These are phyloP conservation scores for Catenaria anguillulae DNA, from an alignment of 371 early-diverging fungal genomes.

Conservation along the genomic window DNA sequence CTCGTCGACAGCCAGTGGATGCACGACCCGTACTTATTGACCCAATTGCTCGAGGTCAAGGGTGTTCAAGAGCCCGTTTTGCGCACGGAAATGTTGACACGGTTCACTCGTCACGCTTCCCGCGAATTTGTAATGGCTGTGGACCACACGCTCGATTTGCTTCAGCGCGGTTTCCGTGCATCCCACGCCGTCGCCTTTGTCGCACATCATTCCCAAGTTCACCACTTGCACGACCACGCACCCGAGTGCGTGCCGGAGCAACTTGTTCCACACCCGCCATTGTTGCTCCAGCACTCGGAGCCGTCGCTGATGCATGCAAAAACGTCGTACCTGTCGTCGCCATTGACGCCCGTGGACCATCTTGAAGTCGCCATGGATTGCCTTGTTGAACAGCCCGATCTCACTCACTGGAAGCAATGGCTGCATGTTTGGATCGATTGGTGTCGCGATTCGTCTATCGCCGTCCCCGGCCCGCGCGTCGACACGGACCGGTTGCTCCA, in stretches of 20 bases:
- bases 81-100: background rate
- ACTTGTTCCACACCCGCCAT: background rate
- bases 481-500: conserved; percentile 14
- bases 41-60: background rate
- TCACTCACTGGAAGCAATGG: conserved; percentile 29
- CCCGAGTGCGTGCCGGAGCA: background rate
- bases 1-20: conserved; percentile 6
- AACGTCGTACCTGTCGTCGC: conserved; percentile 8
- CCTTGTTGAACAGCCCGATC: conserved; percentile 34
- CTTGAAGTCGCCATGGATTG: conserved; percentile 24
- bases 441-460: conserved; percentile 10
- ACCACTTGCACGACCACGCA: background rate
- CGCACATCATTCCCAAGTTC: background rate
- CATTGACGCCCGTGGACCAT: conserved; percentile 51
- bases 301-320: background rate
- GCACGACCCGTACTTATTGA: background rate
- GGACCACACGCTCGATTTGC: background rate
- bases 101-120: background rate
- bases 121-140: background rate
- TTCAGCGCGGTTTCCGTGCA: background rate
- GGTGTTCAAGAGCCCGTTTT: background rate
- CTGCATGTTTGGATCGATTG: conserved; percentile 14
- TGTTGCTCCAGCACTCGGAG: background rate
- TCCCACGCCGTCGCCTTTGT: background rate
- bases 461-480: conserved; percentile 9